A percentile compares a stretch with the other conserved stretches of the same genome.
Evolutionary conservation across 2,329 filamentous ascomycete species (phyloP).

Genomic region (Fusarium setosum): DNA sequence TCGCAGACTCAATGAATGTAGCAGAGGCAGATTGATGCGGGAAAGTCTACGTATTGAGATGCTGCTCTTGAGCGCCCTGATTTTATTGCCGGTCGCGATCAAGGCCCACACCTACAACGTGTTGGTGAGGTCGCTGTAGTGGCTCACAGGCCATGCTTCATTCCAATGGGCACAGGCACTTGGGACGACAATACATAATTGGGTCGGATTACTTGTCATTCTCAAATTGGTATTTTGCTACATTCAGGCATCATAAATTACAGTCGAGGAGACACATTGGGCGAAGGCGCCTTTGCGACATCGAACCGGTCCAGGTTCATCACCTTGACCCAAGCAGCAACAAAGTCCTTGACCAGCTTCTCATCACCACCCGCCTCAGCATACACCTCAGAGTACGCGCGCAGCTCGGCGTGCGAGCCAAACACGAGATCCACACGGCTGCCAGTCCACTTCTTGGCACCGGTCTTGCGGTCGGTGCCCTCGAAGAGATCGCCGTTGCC

Average conservation of each 20-base stretch:
- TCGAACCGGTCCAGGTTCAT: constrained; percentile 81
- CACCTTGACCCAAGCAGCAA: constrained; percentile 78
- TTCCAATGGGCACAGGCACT: no score
- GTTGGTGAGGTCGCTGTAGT: no score
- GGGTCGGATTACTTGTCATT: constrained; percentile 14
- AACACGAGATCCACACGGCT: constrained; percentile 78
- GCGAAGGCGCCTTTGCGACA: constrained; percentile 12
- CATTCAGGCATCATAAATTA: constrained; percentile 36
- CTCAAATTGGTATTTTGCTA: constrained; percentile 39
- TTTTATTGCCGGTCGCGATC: no score
- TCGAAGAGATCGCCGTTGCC: constrained; percentile 67
- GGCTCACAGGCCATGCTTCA: not conserved
- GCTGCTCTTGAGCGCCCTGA: no score
- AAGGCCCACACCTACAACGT: no score
- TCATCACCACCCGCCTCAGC: constrained; percentile 66
- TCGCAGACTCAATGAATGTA: no score
- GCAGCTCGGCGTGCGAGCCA: constrained; percentile 78
- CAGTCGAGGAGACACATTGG: constrained; percentile 31
- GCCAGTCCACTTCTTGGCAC: constrained; percentile 74
- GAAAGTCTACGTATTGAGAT: no score
- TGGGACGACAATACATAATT: not conserved
- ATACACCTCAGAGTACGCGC: constrained; percentile 78
- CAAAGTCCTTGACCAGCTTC: constrained; percentile 78
- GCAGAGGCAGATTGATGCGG: no score
- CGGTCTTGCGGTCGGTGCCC: constrained; percentile 74